Percentiles rank a stretch among this genome's conserved stretches.
Evolutionary conservation across 202 grass and related monocot species (phyloP).

Genomic region (Miscanthus sacchariflorus): DNA sequence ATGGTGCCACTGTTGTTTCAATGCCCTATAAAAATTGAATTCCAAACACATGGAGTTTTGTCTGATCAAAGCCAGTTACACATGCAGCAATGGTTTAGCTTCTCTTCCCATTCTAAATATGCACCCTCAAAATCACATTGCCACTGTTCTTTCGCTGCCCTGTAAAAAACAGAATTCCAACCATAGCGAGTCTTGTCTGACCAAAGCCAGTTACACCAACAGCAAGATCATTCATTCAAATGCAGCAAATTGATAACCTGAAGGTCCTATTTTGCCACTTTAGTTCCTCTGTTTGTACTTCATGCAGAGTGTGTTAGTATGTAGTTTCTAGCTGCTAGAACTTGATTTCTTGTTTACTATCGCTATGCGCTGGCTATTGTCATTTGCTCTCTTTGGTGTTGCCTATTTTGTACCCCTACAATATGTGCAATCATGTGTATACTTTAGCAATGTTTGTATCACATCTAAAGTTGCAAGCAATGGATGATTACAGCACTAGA

Average conservation of each 20-base stretch:
- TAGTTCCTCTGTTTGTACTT: slow-evolving; percentile 25
- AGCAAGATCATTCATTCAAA: no score
- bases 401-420: neutral
- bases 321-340: neutral
- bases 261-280: slow-evolving; percentile 49
- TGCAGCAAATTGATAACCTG: slow-evolving; percentile 57
- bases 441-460: neutral
- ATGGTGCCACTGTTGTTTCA: no score
- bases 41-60: no score
- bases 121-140: no score
- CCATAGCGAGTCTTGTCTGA: no score
- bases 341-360: slow-evolving; percentile 8
- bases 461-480: slow-evolving; percentile 14
- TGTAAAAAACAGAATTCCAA: no score
- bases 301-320: slow-evolving; percentile 34
- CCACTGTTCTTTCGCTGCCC: no score
- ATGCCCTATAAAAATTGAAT: no score
- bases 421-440: neutral
- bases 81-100: no score
- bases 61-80: no score
- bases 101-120: no score
- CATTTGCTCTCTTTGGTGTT: neutral
- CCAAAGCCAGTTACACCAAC: no score
- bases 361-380: neutral
- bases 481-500: neutral